phyloP scores from a whole-genome alignment of 23 red algal species.

The Cyanidiococcus yangmingshanensis region DNA sequence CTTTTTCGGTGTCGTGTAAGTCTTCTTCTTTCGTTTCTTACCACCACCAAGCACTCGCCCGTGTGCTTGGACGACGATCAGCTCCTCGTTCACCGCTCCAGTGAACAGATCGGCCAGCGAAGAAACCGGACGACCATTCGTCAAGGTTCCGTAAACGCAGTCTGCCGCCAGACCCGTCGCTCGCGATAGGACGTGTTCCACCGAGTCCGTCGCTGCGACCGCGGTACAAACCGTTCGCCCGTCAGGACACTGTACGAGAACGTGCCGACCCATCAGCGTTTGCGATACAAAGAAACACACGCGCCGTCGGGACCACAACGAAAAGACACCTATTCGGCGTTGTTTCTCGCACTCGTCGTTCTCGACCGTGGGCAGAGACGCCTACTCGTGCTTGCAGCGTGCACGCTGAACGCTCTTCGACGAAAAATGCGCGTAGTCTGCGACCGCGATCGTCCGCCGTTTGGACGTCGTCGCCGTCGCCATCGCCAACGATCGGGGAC shows the following conservation, averaged over 20 bases:
- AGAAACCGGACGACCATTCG: neutral
- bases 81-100: neutral
- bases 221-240: neutral
- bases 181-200: neutral
- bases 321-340: no score
- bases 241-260: neutral
- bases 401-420: no score
- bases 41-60: conserved; percentile 73
- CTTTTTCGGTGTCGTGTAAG: conserved; percentile 99
- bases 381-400: no score
- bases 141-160: neutral
- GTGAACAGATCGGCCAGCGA: neutral
- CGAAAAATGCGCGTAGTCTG: no score
- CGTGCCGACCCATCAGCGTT: neutral
- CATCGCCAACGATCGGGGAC: no score
- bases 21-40: conserved; percentile 99
- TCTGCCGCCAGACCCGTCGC: neutral
- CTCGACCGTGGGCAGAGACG: no score
- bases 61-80: conserved; percentile 28
- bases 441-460: no score
- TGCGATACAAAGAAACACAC: no score
- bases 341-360: no score
- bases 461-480: no score
- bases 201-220: neutral
- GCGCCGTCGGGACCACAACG: no score